phyloP scores from a whole-genome alignment of 371 early-diverging fungal genomes.

The Chytridium lagenaria region DNA sequence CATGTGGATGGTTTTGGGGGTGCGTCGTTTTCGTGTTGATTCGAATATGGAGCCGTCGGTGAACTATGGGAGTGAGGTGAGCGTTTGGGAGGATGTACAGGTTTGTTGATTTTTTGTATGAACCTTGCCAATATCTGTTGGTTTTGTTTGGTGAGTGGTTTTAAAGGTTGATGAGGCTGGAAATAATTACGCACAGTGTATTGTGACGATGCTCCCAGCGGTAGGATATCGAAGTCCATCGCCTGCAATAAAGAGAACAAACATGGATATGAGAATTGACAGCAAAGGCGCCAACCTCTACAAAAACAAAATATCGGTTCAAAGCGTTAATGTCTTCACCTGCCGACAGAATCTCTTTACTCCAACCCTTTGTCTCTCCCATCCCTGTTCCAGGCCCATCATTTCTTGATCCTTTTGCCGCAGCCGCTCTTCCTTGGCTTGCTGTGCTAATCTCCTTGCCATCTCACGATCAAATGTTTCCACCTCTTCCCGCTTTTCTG shows the following conservation, averaged over 20 bases:
- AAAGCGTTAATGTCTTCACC: no score
- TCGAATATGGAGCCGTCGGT: conserved; percentile 5
- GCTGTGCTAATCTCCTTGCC: background rate
- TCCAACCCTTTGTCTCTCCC: conserved; percentile 4
- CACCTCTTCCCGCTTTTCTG: background rate
- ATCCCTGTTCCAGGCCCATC: background rate
- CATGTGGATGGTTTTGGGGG: background rate
- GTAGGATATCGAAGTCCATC: background rate
- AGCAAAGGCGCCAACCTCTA: no score
- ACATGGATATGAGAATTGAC: no score
- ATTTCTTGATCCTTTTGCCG: background rate
- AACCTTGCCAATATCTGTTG: conserved; percentile 4
- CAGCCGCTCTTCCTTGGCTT: background rate
- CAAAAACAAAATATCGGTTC: no score
- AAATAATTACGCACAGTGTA: background rate
- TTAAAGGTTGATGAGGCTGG: background rate
- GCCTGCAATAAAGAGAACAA: background rate
- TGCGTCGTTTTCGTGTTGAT: conserved; percentile 2
- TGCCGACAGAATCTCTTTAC: background rate
- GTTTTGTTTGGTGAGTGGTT: background rate
- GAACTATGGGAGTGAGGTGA: background rate
- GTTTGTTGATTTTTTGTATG: background rate
- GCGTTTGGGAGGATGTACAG: background rate
- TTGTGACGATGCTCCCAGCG: background rate
- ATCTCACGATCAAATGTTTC: background rate